Percentiles rank a stretch among this genome's conserved stretches.
These are phyloP conservation scores for Fusarium scirpi DNA, from an alignment of 2,329 filamentous ascomycete species.

Conservation along the genomic window DNA sequence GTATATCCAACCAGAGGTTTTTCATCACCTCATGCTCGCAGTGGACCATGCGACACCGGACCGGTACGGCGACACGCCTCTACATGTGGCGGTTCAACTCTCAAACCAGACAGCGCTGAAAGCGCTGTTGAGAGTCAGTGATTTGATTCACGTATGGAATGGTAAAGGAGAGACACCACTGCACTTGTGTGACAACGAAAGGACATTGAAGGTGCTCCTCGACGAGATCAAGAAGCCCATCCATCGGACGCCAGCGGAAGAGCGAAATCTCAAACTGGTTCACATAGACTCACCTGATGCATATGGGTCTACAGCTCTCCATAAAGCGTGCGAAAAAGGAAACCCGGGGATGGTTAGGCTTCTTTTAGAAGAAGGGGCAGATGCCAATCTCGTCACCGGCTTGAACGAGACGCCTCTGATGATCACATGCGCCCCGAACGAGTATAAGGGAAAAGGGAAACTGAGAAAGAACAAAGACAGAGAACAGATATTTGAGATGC, in stretches of 20 bases:
- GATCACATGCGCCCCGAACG: constrained; percentile 3
- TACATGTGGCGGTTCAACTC: constrained; percentile 16
- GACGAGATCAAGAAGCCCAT: constrained; percentile 25
- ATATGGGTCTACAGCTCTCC: constrained; percentile 18
- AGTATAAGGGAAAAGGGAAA: constrained; percentile 3
- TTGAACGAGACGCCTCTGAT: constrained; percentile 12
- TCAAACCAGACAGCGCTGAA: constrained; percentile 15
- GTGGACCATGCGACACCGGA: constrained; percentile 3
- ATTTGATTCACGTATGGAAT: constrained; percentile 12
- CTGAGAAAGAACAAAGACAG: neutral
- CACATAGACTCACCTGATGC: constrained; percentile 10
- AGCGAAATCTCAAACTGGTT: neutral
- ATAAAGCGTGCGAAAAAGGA: constrained; percentile 22
- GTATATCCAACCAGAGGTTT: neutral
- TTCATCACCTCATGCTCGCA: constrained; percentile 13
- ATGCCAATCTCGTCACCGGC: constrained; percentile 10
- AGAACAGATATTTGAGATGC: neutral
- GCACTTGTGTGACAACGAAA: constrained; percentile 6
- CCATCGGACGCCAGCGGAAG: neutral
- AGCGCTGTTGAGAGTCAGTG: neutral
- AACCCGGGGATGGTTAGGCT: constrained; percentile 10
- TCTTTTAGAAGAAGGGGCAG: constrained; percentile 16
- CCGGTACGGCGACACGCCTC: constrained; percentile 11
- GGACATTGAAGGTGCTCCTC: constrained; percentile 2
- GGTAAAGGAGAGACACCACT: constrained; percentile 13